Conservation (phyloP, 768 basidiomycete genomes). For the Xanthoconium stramineum region DNA sequence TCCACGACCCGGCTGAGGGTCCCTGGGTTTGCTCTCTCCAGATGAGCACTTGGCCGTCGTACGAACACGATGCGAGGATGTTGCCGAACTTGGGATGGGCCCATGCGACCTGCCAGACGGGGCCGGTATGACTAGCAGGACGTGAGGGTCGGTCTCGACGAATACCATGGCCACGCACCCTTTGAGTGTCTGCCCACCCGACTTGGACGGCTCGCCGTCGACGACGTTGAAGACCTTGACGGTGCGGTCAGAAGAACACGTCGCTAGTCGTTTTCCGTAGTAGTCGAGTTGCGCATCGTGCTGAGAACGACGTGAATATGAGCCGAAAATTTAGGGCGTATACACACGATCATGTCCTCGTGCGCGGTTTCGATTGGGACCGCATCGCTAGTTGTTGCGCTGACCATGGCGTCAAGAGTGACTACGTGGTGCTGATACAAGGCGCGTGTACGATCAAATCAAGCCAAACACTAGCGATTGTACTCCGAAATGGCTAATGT, state of each 20-base stretch:
- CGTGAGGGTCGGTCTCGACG: not conserved
- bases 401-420: slow-evolving; percentile 12
- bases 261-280: slow-evolving; percentile 94
- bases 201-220: slow-evolving; percentile 74
- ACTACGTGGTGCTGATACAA: not conserved
- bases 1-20: slow-evolving; percentile 66
- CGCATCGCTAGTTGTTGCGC: slow-evolving; percentile 57
- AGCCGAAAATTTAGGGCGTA: not conserved
- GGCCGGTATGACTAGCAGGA: slow-evolving; percentile 78
- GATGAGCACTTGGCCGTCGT: slow-evolving; percentile 96
- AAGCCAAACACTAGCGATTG: not conserved
- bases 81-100: slow-evolving; percentile 96
- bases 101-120: slow-evolving; percentile 99
- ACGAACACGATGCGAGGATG: slow-evolving; percentile 97
- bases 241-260: slow-evolving; percentile 93
- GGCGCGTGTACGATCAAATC: not conserved
- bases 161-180: slow-evolving; percentile 48
- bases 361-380: slow-evolving; percentile 92
- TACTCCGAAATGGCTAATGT: not conserved
- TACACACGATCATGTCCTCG: slow-evolving; percentile 93
- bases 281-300: slow-evolving; percentile 99
- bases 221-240: slow-evolving; percentile 95
- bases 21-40: slow-evolving; percentile 85
- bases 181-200: slow-evolving; percentile 70
- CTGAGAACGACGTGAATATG: slow-evolving; percentile 38